Evolutionary conservation across 768 basidiomycete genomes (phyloP).

Genomic region (Collybia nuda): DNA sequence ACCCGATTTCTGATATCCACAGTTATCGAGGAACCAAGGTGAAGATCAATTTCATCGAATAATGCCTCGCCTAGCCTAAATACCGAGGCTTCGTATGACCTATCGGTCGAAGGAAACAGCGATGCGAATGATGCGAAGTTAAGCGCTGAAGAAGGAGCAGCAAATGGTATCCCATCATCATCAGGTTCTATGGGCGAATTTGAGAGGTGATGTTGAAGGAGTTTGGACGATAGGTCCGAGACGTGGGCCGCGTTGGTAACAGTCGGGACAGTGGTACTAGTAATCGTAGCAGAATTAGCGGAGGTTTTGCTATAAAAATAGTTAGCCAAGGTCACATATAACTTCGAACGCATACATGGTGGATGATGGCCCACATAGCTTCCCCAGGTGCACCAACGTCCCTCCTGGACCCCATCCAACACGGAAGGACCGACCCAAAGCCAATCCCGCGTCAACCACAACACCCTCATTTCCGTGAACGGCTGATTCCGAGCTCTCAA

Average conservation of each 20-base stretch:
- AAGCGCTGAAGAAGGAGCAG: conserved; percentile 60
- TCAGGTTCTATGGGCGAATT: conserved; percentile 72
- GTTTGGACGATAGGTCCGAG: conserved; percentile 48
- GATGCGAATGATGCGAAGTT: conserved; percentile 77
- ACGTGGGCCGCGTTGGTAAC: conserved; percentile 31
- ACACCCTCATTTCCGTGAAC: conserved; percentile 64
- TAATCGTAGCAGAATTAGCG: conserved; percentile 64
- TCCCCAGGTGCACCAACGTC: conserved; percentile 72
- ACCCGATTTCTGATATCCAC: conserved; percentile 66
- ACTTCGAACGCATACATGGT: conserved; percentile 43
- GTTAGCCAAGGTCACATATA: conserved; percentile 5
- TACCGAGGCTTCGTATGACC: conserved; percentile 70
- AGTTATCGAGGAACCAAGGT: conserved; percentile 50
- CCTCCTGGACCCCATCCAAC: conserved; percentile 90
- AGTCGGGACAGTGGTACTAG: conserved; percentile 47
- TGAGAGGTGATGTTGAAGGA: conserved; percentile 76
- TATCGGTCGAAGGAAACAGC: conserved; percentile 70
- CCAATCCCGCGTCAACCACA: conserved; percentile 79
- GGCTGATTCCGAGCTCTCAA: conserved; percentile 66
- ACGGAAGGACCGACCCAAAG: conserved; percentile 84
- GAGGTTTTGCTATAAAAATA: conserved; percentile 40
- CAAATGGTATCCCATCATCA: conserved; percentile 68
- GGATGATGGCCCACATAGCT: conserved; percentile 58
- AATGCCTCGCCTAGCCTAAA: conserved; percentile 89
- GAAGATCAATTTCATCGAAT: conserved; percentile 81